These are phyloP conservation scores for Suillus lakei DNA, from an alignment of 768 basidiomycete species.

Conservation along the genomic window DNA sequence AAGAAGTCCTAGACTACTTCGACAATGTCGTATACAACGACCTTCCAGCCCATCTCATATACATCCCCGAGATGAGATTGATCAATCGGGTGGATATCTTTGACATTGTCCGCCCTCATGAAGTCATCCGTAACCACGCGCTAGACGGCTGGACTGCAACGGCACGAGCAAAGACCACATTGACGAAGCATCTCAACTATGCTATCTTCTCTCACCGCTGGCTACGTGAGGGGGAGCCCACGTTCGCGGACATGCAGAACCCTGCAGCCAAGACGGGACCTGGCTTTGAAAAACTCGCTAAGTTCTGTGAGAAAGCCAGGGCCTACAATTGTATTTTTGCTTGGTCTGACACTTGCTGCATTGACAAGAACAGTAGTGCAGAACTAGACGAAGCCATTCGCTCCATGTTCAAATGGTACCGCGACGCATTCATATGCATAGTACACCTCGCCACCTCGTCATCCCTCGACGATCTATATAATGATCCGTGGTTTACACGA, in stretches of 20 bases:
- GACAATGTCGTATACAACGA: slow-evolving; percentile 11
- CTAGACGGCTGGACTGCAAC: not conserved
- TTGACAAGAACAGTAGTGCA: not conserved
- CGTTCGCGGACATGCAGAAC: slow-evolving; percentile 1
- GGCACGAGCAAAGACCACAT: slow-evolving; percentile 1
- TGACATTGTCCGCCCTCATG: not conserved
- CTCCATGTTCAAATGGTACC: not conserved
- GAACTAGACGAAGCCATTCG: not conserved
- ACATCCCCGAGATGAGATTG: slow-evolving; percentile 7
- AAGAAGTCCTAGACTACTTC: slow-evolving; percentile 5
- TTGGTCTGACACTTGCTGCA: not conserved
- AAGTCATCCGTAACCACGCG: no score
- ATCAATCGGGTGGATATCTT: slow-evolving; percentile 1
- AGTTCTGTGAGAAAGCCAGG: not conserved
- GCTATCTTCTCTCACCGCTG: slow-evolving; percentile 12
- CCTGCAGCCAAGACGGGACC: not conserved
- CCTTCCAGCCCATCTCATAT: slow-evolving; percentile 2
- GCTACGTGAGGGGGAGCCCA: slow-evolving; percentile 7
- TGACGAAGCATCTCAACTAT: not conserved
- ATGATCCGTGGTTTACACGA: not conserved
- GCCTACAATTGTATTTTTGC: no score
- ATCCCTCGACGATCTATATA: not conserved
- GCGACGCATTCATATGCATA: not conserved
- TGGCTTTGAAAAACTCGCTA: not conserved
- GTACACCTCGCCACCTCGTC: not conserved